Evolutionary conservation across 1,139 yeast genomes (phyloP).

Genomic region (Lodderomyces beijingensis): DNA sequence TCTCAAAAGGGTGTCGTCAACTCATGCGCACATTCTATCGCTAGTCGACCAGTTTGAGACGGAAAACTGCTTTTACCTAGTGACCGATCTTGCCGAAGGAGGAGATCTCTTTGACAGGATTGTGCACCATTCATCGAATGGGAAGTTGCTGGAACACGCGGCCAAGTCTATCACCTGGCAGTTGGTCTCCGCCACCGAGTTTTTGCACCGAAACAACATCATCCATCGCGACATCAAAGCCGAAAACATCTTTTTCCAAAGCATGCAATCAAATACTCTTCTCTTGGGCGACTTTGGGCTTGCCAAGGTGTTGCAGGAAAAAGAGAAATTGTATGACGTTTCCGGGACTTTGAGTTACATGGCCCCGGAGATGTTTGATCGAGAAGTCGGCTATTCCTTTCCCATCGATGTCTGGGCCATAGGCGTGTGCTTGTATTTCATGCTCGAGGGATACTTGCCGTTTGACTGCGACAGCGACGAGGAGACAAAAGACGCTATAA

Average conservation of each 20-base stretch:
- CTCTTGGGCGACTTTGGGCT: slow-evolving; percentile 74
- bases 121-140: slow-evolving; percentile 28
- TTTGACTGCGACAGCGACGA: slow-evolving; percentile 72
- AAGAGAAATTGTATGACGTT: slow-evolving; percentile 23
- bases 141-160: slow-evolving; percentile 37
- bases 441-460: slow-evolving; percentile 74
- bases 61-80: slow-evolving; percentile 50
- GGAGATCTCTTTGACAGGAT: slow-evolving; percentile 69
- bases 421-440: slow-evolving; percentile 68
- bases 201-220: slow-evolving; percentile 29
- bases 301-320: slow-evolving; percentile 32
- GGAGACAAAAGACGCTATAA: slow-evolving; percentile 64
- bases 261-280: slow-evolving; percentile 18
- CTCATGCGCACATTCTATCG: slow-evolving; percentile 52
- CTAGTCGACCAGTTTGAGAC: slow-evolving; percentile 72
- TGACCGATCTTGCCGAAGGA: slow-evolving; percentile 65
- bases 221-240: slow-evolving; percentile 44
- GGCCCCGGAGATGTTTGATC: slow-evolving; percentile 62
- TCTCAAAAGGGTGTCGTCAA: slow-evolving; percentile 41
- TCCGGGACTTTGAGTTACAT: slow-evolving; percentile 74
- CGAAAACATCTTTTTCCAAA: slow-evolving; percentile 32
- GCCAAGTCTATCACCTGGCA: slow-evolving; percentile 38
- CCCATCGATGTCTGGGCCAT: slow-evolving; percentile 76
- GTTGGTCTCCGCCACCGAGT: slow-evolving; percentile 27
- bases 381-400: slow-evolving; percentile 50